A percentile compares a stretch with the other conserved stretches of the same genome.
These are phyloP conservation scores for Ophiocordyceps polyrhachis-furcata DNA, from an alignment of 2,329 filamentous ascomycete species.

Conservation along the genomic window DNA sequence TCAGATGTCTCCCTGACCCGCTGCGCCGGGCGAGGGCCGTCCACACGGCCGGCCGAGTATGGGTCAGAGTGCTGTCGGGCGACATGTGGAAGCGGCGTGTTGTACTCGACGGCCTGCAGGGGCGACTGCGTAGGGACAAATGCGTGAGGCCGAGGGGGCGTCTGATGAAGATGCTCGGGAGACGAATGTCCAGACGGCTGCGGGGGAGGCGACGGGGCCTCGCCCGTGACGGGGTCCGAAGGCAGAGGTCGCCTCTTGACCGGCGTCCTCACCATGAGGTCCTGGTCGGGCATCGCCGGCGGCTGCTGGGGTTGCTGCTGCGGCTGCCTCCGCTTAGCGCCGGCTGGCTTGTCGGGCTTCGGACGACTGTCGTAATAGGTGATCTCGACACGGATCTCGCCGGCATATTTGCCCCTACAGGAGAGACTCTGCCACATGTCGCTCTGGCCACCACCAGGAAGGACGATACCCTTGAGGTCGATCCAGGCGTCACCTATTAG, in stretches of 20 bases:
- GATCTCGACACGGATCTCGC: slow-evolving; percentile 84
- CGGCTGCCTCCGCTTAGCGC: slow-evolving; percentile 32
- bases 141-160: slow-evolving; percentile 27
- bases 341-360: slow-evolving; percentile 52
- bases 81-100: slow-evolving; percentile 19
- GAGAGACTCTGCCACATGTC: slow-evolving; percentile 81
- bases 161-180: slow-evolving; percentile 23
- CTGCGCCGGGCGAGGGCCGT: slow-evolving; percentile 13
- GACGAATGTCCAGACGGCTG: slow-evolving; percentile 1
- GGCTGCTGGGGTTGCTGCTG: background rate
- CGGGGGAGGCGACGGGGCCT: slow-evolving; percentile 17
- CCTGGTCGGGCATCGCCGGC: background rate
- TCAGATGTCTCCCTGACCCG: slow-evolving; percentile 18
- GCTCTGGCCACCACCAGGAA: slow-evolving; percentile 76
- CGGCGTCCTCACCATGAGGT: slow-evolving; percentile 30
- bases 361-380: slow-evolving; percentile 87
- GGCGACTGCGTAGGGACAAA: slow-evolving; percentile 34
- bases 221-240: slow-evolving; percentile 49
- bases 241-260: slow-evolving; percentile 76
- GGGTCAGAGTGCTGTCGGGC: slow-evolving; percentile 16
- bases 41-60: slow-evolving; percentile 6
- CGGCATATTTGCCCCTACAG: slow-evolving; percentile 87
- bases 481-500: slow-evolving; percentile 91
- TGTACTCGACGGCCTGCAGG: slow-evolving; percentile 32
- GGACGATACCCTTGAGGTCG: slow-evolving; percentile 61